Conservation (phyloP, 1,284 basidiomycete genomes). For the Tilletia walkeri region DNA sequence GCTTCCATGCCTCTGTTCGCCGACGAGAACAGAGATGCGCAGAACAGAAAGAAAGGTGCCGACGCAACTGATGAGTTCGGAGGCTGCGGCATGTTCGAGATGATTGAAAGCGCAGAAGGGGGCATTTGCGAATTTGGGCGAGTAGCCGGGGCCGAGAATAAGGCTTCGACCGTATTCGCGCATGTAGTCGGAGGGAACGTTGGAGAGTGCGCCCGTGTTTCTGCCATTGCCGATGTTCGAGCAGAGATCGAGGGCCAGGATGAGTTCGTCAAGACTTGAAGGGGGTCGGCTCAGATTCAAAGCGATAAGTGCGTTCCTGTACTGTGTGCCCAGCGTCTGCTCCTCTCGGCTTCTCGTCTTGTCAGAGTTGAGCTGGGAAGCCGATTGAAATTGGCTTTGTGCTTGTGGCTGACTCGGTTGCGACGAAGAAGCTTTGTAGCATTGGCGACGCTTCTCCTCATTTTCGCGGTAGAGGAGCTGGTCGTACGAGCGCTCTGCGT, state of each 20-base stretch:
- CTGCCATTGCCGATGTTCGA: neutral
- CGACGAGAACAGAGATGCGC: slow-evolving; percentile 37
- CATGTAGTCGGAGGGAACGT: neutral
- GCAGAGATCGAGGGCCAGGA: slow-evolving; percentile 14
- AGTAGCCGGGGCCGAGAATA: slow-evolving; percentile 29
- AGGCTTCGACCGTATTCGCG: neutral
- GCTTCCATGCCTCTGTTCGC: slow-evolving; percentile 13
- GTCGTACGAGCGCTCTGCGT: slow-evolving; percentile 30
- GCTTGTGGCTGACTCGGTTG: neutral
- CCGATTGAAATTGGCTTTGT: neutral
- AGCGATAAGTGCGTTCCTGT: slow-evolving; percentile 28
- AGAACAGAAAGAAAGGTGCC: slow-evolving; percentile 41
- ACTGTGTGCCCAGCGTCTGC: slow-evolving; percentile 24
- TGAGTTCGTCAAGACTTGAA: slow-evolving; percentile 31
- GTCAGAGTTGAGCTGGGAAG: neutral
- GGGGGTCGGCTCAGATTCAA: slow-evolving; percentile 5
- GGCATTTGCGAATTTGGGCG: neutral
- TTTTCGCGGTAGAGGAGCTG: neutral
- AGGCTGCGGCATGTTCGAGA: slow-evolving; percentile 32
- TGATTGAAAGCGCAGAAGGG: slow-evolving; percentile 30
- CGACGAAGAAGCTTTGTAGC: neutral
- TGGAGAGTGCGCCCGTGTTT: neutral
- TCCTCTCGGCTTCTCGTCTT: neutral
- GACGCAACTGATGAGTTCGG: slow-evolving; percentile 38
- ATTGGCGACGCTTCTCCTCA: neutral